phyloP scores from a whole-genome alignment of 2,329 filamentous ascomycete genomes.

The Lachnellula cervina region DNA sequence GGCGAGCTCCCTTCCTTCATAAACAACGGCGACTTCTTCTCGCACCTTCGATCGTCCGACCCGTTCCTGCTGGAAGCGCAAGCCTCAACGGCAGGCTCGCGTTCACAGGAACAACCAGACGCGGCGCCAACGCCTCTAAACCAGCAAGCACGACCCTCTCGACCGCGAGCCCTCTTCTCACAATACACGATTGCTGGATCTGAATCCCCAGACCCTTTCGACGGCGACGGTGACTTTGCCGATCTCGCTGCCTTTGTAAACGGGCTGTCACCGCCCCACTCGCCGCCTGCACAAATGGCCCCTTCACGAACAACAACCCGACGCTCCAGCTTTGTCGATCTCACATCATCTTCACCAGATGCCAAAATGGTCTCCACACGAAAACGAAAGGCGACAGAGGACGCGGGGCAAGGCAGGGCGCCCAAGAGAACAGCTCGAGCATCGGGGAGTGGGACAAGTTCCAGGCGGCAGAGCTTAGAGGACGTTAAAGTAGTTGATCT shows the following conservation, averaged over 20 bases:
- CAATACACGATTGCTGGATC: constrained; percentile 14
- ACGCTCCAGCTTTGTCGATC: constrained; percentile 23
- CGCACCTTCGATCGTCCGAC: neutral
- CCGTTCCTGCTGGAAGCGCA: constrained; percentile 4
- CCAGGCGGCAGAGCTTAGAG: constrained; percentile 8
- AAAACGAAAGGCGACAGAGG: constrained; percentile 24
- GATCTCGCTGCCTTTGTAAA: constrained; percentile 5
- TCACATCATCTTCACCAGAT: constrained; percentile 22
- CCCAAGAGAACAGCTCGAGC: constrained; percentile 8
- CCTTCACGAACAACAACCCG: constrained; percentile 4
- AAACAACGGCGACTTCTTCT: constrained; percentile 6
- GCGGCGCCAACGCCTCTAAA: constrained; percentile 15
- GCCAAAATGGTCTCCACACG: constrained; percentile 14
- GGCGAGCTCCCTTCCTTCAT: constrained; percentile 7
- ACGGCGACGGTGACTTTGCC: constrained; percentile 9
- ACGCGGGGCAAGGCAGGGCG: constrained; percentile 5
- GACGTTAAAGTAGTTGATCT: constrained; percentile 26
- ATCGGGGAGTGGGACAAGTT: neutral
- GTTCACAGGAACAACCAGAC: constrained; percentile 1
- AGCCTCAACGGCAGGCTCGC: neutral
- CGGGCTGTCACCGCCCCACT: neutral
- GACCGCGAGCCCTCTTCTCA: neutral
- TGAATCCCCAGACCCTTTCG: constrained; percentile 22
- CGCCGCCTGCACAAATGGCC: neutral
- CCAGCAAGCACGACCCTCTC: constrained; percentile 11